Base-by-base conservation (phyloP, 441 rosid genomes). In the Gossypium laxum region DNA sequence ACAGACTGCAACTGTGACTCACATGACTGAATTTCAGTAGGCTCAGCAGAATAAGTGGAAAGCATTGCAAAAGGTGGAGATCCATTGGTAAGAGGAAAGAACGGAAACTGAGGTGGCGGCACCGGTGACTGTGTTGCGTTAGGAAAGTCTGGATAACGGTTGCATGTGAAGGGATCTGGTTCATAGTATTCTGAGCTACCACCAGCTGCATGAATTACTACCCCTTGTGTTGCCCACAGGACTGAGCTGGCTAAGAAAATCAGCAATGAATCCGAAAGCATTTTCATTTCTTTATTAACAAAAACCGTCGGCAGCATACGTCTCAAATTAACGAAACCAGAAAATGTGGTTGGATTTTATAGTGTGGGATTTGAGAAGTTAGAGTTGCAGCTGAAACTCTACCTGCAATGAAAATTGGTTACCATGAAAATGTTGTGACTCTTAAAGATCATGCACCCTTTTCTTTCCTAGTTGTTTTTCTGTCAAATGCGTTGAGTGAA, bases 361-460 rank as follows among this genome's bases (percentile, higher is more conserved):
- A 17, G 57, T 4, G 7, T 24, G 7, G 32, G 57, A 4, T 26
- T 24, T 6, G 22, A 47, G 57, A 14, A 66, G 43, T 47, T 47
- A 47, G 57, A 66, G 24, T 66, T 66, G 22, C 57, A 24, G 70
- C 38, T 14, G 57, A 14, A 48, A 48, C 12, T 66, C 22, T 48
- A 6, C 41, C 8, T 30, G n/a, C n/a, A 1, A 14, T n/a, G 70
- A 65, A 65, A 65, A 66, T 15, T 47, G 57, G 55, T 6, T 47
- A 24, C 1, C 70, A 66, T 47, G 70, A 66, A 66, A 66, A 57
- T 26, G 34, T 24, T 26, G 34, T 56, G 61, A 56, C n/a, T 47
- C 52, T 47, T 47, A 47, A 47, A 12, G 4, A 47, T 45, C 21
- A 24, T n/a, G 34, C 56, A 5, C 38, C 22, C 54, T 65, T 45